These are phyloP conservation scores for Euphorbia pulcherrima DNA, from an alignment of 345 rosid species.

Conservation along the genomic window DNA sequence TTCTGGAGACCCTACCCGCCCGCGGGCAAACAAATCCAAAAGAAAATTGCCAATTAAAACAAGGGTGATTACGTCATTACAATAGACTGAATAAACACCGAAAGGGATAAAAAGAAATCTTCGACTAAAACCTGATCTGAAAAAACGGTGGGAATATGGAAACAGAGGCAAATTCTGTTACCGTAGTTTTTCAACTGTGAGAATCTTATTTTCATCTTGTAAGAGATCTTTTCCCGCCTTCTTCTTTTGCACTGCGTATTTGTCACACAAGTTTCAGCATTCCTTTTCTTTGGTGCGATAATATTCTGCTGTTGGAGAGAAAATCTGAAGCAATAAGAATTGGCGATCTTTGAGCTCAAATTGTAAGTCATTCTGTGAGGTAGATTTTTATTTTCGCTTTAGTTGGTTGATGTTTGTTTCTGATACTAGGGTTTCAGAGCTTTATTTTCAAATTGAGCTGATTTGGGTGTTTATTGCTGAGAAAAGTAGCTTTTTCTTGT, in stretches of 20 bases:
- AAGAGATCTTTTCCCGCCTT: neutral
- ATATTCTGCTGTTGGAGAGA: neutral
- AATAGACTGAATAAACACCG: neutral
- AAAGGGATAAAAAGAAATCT: neutral
- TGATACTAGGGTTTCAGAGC: slow-evolving; percentile 10
- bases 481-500: neutral
- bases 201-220: neutral
- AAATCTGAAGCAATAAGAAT: neutral
- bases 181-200: neutral
- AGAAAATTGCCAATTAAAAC: neutral
- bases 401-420: neutral
- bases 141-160: neutral
- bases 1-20: too few species aligned
- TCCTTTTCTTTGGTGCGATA: neutral
- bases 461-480: slow-evolving; percentile 1
- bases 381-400: neutral
- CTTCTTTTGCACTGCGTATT: neutral
- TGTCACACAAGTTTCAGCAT: neutral
- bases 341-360: neutral
- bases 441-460: slow-evolving; percentile 9
- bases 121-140: neutral
- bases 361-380: neutral
- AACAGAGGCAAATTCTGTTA: neutral
- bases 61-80: slow-evolving; percentile 13
- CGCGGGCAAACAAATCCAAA: too few species aligned